A percentile compares a stretch with the other conserved stretches of the same genome.
These are phyloP conservation scores for Punctularia strigosozonata DNA, from an alignment of 768 basidiomycete genomes.

Conservation along the genomic window DNA sequence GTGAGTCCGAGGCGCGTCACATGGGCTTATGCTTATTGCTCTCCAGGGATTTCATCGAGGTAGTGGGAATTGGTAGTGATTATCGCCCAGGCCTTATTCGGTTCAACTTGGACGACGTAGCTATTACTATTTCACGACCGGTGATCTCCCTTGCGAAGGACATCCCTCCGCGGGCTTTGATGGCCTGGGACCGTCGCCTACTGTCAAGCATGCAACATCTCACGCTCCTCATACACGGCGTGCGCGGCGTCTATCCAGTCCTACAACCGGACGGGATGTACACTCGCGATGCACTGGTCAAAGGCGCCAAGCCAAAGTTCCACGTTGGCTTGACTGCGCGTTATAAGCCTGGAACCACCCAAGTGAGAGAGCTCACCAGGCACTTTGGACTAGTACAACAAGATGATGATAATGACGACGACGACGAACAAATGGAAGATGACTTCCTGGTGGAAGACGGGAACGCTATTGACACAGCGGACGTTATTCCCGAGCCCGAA, in stretches of 20 bases:
- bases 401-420: constrained; percentile 22
- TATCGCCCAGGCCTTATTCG: constrained; percentile 51
- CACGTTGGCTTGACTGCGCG: constrained; percentile 46
- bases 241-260: constrained; percentile 41
- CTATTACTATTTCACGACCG: constrained; percentile 45
- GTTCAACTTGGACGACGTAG: constrained; percentile 37
- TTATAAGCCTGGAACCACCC: constrained; percentile 48
- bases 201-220: constrained; percentile 46
- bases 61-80: constrained; percentile 38
- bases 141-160: constrained; percentile 35
- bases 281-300: constrained; percentile 18
- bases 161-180: constrained; percentile 52
- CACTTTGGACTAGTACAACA: constrained; percentile 36
- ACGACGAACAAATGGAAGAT: constrained; percentile 21
- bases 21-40: constrained; percentile 1
- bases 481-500: constrained; percentile 4
- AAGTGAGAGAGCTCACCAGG: constrained; percentile 34
- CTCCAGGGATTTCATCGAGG: constrained; percentile 45
- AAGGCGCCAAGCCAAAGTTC: constrained; percentile 32
- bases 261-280: constrained; percentile 32
- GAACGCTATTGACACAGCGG: no score
- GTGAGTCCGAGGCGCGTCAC: constrained; percentile 7
- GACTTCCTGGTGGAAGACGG: no score
- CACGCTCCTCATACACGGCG: constrained; percentile 52
- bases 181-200: constrained; percentile 64